A percentile compares a stretch with the other conserved stretches of the same genome.
phyloP scores from a whole-genome alignment of 768 basidiomycete species.

The Tricholoma terreum region DNA sequence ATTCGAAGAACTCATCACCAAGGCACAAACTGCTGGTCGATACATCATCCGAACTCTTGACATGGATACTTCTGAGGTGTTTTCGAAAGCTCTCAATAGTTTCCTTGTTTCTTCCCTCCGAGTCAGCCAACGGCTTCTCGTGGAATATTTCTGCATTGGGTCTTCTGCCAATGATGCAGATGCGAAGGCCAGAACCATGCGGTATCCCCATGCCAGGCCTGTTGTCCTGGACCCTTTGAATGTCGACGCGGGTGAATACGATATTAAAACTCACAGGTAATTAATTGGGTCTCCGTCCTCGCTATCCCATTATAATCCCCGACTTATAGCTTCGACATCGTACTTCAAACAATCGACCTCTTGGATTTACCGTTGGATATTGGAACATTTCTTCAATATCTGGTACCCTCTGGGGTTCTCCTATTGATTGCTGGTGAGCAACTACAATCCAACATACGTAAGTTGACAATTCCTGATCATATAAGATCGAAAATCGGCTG shows the following conservation, averaged over 20 bases:
- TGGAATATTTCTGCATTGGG: slow-evolving; percentile 10
- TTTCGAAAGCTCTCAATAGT: not conserved
- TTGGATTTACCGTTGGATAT: not conserved
- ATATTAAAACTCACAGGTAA: no score
- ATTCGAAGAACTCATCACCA: not conserved
- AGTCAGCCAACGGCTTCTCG: not conserved
- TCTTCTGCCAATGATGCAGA: slow-evolving; percentile 3
- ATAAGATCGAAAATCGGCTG: no score
- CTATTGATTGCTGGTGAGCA: not conserved
- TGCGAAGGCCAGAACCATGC: slow-evolving; percentile 1
- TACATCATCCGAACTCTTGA: not conserved
- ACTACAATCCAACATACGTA: no score
- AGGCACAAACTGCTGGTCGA: not conserved
- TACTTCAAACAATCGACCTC: not conserved
- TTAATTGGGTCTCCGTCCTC: no score
- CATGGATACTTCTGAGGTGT: not conserved
- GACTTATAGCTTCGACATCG: not conserved
- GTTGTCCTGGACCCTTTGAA: not conserved
- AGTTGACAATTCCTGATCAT: no score
- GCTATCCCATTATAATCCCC: not conserved
- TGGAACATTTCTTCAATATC: slow-evolving; percentile 3
- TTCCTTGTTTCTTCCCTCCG: not conserved
- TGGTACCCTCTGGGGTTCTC: slow-evolving; percentile 5
- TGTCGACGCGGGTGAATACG: no score
- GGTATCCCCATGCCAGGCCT: slow-evolving; percentile 3